Base-by-base conservation (phyloP, 1,284 basidiomycete genomes). In the Irpex sp. region DNA sequence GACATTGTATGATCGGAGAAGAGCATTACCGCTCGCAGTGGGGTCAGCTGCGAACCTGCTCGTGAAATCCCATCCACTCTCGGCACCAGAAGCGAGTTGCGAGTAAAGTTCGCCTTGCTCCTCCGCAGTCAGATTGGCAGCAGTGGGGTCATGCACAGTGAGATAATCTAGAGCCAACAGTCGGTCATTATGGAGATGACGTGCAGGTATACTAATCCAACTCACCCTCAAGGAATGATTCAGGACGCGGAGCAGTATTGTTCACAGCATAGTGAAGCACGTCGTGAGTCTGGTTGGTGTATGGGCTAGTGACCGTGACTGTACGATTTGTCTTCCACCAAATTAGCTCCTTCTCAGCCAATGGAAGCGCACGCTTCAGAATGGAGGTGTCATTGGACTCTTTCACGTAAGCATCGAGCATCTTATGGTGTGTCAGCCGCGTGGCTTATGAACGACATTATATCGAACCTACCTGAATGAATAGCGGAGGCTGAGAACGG, bases 191-290 rank as follows among this genome's bases (percentile, higher is more conserved):
- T 12, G 58, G 54, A 9, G 18, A 42, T 8, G 35, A 16, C 21
- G 55, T 21, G 28, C 28, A 33, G 3, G n/a, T 39, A 47, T 16
- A 52, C 49, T 9, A 2, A 8, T 12, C 51, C 55, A 39, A 69
- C 74, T 23, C 62, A 83, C 84, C 83, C 21, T 77, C 76, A 5
- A 84, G 70, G 67, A 88, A 90, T 0, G 89, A 91, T 75, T 97
- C 94, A 0, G 94, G 94, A n/a, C 94, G 82, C 23, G 94, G 94
- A 0, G 91, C 94, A 28, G 78, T 88, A 73, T 96, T 97, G 63
- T 79, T 85, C 0, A 93, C 93, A 1, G 81, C 76, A 68, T 93
- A 96, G 62, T 78, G 87, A 39, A 85, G 83, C 71, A 97, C 81
- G 9, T 79, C 75, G 74, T 90, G 82, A 0, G 81, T 87, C 54